Percentiles rank a stretch among this genome's conserved stretches.
Evolutionary conservation across 305 asterid genomes (phyloP).

Genomic region (Nicotiana rustica): DNA sequence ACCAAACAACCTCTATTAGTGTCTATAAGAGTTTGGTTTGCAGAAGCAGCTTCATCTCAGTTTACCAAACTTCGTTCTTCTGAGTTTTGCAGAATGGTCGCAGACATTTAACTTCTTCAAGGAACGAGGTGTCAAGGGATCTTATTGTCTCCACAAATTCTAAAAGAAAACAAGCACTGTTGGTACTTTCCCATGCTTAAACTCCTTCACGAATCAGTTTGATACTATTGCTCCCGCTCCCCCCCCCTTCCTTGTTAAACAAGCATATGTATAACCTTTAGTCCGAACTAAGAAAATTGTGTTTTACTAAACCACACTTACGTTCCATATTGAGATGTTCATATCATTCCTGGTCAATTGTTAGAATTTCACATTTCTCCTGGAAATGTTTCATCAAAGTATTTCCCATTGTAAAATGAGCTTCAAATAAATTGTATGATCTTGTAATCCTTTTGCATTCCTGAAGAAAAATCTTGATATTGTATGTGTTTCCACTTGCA

Average conservation of each 20-base stretch:
- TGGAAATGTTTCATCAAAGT: background rate
- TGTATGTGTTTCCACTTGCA: slow-evolving; percentile 14
- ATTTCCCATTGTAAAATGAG: background rate
- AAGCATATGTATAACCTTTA: slow-evolving; percentile 33
- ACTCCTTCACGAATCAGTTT: slow-evolving; percentile 21
- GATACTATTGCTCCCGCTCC: slow-evolving; percentile 38
- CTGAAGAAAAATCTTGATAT: slow-evolving; percentile 17
- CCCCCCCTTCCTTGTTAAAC: slow-evolving; percentile 1
- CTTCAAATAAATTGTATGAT: background rate
- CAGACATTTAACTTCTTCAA: slow-evolving; percentile 92
- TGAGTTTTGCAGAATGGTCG: slow-evolving; percentile 87
- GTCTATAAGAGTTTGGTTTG: background rate
- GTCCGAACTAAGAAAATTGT: slow-evolving; percentile 17
- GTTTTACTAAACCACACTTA: background rate
- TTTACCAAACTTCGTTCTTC: slow-evolving; percentile 41
- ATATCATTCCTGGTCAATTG: background rate
- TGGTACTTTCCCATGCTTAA: slow-evolving; percentile 63
- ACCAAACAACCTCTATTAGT: too few relatives aligned
- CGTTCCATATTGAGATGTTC: background rate
- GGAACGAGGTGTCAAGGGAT: slow-evolving; percentile 98
- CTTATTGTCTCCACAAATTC: slow-evolving; percentile 83
- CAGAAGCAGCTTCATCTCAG: slow-evolving; percentile 32
- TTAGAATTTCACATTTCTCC: slow-evolving; percentile 22
- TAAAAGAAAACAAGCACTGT: slow-evolving; percentile 89
- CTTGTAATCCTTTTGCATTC: slow-evolving; percentile 17